Evolutionary conservation across 225 moss, liverwort and hornwort genomes (phyloP).

Genomic region (Polytrichum commune): DNA sequence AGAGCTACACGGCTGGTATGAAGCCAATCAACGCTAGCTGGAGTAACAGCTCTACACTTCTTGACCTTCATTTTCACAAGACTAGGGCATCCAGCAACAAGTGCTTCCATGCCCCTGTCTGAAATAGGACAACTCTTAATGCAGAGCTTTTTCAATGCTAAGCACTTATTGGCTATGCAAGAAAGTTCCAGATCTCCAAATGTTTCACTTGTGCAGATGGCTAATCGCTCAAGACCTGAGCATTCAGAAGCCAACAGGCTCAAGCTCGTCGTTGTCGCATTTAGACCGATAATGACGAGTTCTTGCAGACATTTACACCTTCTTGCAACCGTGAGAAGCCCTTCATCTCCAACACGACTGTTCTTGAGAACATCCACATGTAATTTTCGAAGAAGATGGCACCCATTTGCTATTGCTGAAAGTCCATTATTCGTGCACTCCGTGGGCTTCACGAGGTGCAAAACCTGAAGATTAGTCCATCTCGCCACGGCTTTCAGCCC

Average conservation of each 20-base stretch:
- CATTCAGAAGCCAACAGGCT: conserved; percentile 91
- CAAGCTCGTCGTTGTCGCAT: conserved; percentile 77
- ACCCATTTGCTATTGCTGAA: conserved; percentile 84
- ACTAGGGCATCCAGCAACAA: conserved; percentile 86
- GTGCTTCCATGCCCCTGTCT: conserved; percentile 90
- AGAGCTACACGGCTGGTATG: conserved; percentile 73
- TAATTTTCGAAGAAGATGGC: conserved; percentile 78
- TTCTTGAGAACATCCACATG: conserved; percentile 97
- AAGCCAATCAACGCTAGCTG: conserved; percentile 79
- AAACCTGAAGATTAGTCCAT: conserved; percentile 76
- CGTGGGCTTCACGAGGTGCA: conserved; percentile 82
- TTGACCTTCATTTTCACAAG: conserved; percentile 98
- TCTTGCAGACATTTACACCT: conserved; percentile 81
- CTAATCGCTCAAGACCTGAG: conserved; percentile 77
- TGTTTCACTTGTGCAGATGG: conserved; percentile 92
- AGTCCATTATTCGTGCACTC: conserved; percentile 89
- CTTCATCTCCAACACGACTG: conserved; percentile 89
- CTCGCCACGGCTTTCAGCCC: conserved; percentile 79
- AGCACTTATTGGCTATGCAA: conserved; percentile 79
- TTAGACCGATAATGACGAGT: conserved; percentile 86
- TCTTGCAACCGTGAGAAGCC: conserved; percentile 82
- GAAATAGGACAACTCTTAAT: conserved; percentile 97
- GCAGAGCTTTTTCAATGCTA: conserved; percentile 88
- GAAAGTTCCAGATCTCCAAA: conserved; percentile 93
- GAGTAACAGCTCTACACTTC: conserved; percentile 81